These are phyloP conservation scores for Microglena sp. DNA, from an alignment of 139 green algal genomes.

Conservation along the genomic window DNA sequence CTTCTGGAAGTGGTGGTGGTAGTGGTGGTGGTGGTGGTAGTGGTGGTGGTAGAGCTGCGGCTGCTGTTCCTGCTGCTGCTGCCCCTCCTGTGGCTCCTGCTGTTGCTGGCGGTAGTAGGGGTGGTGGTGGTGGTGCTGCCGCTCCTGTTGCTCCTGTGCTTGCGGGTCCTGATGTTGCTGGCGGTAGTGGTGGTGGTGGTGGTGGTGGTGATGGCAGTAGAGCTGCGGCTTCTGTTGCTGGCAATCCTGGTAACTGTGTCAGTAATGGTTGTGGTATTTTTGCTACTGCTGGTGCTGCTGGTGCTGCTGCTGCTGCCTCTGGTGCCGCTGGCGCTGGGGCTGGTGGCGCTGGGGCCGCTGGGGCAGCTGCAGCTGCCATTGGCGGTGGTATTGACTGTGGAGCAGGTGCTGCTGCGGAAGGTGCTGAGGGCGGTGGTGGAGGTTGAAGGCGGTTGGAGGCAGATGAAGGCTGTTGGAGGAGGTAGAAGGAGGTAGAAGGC, in stretches of 20 bases:
- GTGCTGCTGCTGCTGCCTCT: neutral
- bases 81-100: neutral
- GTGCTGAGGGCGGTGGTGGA: neutral
- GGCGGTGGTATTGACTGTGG: too few relatives aligned
- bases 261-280: neutral
- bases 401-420: neutral
- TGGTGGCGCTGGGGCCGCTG: neutral
- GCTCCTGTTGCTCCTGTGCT: conserved; percentile 4
- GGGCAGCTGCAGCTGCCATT: too few relatives aligned
- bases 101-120: conserved; percentile 1
- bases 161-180: conserved; percentile 8
- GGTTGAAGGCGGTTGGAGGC: too few relatives aligned
- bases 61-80: neutral
- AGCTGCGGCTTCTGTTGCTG: neutral
- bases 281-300: neutral
- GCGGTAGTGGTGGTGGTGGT: neutral
- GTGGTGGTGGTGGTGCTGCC: neutral
- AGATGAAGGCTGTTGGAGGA: too few relatives aligned
- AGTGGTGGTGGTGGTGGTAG: neutral
- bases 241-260: neutral
- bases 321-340: neutral
- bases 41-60: neutral
- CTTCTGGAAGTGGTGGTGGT: neutral
- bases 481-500: too few relatives aligned
- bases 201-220: neutral